Percentiles rank a stretch among this genome's conserved stretches.
These are phyloP conservation scores for Primulina huaijiensis DNA, from an alignment of 257 asterid genomes.

Conservation along the genomic window DNA sequence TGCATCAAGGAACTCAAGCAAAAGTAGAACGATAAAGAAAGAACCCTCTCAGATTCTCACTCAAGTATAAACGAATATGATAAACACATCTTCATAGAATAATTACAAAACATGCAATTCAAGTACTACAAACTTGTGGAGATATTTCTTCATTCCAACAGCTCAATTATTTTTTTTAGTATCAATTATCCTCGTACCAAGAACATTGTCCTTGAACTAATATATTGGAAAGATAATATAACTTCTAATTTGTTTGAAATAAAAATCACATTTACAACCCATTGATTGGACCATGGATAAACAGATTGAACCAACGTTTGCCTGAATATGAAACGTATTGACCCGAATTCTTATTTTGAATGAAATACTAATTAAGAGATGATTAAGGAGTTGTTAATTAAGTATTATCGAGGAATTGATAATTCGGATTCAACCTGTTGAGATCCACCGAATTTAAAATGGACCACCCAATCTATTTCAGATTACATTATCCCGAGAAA, in stretches of 20 bases:
- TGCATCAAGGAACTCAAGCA: conserved; percentile 54
- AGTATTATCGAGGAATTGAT: too few species aligned
- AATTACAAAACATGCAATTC: conserved; percentile 17
- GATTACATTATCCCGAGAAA: too few species aligned
- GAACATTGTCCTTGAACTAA: not conserved
- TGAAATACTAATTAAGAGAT: too few species aligned
- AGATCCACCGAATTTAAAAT: too few species aligned
- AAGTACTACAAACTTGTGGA: not conserved
- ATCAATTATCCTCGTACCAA: not conserved
- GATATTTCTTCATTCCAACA: not conserved
- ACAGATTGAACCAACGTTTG: not conserved
- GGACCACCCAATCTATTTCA: too few species aligned
- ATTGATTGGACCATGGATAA: not conserved
- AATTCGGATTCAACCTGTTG: too few species aligned
- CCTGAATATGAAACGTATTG: not conserved
- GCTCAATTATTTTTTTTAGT: not conserved
- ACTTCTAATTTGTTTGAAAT: not conserved
- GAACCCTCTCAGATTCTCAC: conserved; percentile 6
- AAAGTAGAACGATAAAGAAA: conserved; percentile 14
- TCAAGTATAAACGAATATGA: conserved; percentile 2
- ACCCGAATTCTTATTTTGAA: too few species aligned
- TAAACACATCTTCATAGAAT: not conserved
- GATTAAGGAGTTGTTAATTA: too few species aligned
- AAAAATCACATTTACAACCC: not conserved
- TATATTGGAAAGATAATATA: not conserved